Base-by-base conservation (phyloP, 306 rosid genomes). In the Lotus japonicus region DNA sequence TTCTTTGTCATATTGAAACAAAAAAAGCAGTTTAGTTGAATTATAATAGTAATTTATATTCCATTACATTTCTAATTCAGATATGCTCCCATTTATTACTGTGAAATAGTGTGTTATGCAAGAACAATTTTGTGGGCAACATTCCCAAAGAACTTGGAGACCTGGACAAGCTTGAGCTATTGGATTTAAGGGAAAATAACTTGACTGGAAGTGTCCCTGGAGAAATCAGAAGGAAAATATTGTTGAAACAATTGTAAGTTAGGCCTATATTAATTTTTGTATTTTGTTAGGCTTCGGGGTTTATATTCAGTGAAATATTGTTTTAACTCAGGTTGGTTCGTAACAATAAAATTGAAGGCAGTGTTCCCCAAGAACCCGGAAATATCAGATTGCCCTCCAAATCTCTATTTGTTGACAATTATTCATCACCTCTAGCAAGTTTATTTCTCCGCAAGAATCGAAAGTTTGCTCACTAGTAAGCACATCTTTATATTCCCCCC, bases 131-230 rank as follows among this genome's bases (percentile, higher is more conserved):
- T 60, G 81, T 77, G 66, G 99, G 95, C 41, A 70, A 73, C 64
- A 80, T 95, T 79, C 97, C 96, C 54, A 79, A 79, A 71, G 96
- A 90, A 76, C 74, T 90, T 57, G 95, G 81, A 73, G 79, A 64
- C 56, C 89, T 94, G 51, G 41, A 64, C 58, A 82, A 78, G 71
- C 72, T 95, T 70, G 88, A 88, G 72, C 64, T 81, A 64, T 65
- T 90, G 77, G 96, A 95, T 80, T 77, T 95, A 73, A 84, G 92
- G 80, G 88, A 66, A 42, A 94, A 90, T 73, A 77, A 77, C 68
- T 85, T 88, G 44, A 74, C 77, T 56, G 97, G 96, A 77, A 66
- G 54, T 46, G 76, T 90, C 59, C 96, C 97, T 5, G 72, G 70
- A 66, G 87, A 80, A 77, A 55, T 86, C 69, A 78, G 78, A 63